These are phyloP conservation scores for Podaxis pistillaris DNA, from an alignment of 768 basidiomycete species.

Conservation along the genomic window DNA sequence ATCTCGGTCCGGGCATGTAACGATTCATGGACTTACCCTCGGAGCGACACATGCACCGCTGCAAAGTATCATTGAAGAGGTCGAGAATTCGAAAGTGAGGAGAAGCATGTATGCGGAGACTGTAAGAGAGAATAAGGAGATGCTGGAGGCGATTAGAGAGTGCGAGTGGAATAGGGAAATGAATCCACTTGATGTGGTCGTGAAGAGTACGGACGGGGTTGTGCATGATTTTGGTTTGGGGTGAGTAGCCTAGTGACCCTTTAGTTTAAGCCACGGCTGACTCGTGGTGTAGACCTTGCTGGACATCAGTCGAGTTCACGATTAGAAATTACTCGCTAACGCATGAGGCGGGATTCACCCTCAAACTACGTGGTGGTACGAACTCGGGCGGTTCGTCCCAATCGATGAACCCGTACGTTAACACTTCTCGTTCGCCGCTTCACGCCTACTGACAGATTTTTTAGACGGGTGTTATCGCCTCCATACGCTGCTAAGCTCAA, in stretches of 20 bases:
- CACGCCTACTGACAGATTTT: not conserved
- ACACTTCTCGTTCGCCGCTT: not conserved
- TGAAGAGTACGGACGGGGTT: slow-evolving; percentile 41
- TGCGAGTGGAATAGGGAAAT: slow-evolving; percentile 81
- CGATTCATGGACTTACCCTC: slow-evolving; percentile 55
- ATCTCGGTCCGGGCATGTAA: slow-evolving; percentile 58
- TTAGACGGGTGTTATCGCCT: slow-evolving; percentile 46
- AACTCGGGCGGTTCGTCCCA: slow-evolving; percentile 4
- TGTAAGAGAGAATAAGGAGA: slow-evolving; percentile 61
- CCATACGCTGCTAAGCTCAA: slow-evolving; percentile 67
- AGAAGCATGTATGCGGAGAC: slow-evolving; percentile 94
- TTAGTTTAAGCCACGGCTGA: not conserved
- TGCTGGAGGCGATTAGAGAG: slow-evolving; percentile 63
- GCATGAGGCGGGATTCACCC: slow-evolving; percentile 52
- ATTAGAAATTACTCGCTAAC: slow-evolving; percentile 75
- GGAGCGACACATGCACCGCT: slow-evolving; percentile 72
- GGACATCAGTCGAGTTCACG: slow-evolving; percentile 49
- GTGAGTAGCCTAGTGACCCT: slow-evolving; percentile 43
- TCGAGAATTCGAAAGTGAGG: slow-evolving; percentile 62
- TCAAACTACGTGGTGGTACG: slow-evolving; percentile 40
- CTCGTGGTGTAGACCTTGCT: slow-evolving; percentile 47
- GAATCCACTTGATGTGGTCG: slow-evolving; percentile 61
- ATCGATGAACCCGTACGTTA: slow-evolving; percentile 13
- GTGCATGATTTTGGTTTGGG: slow-evolving; percentile 68
- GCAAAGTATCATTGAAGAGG: slow-evolving; percentile 55